Evolutionary conservation across 2,329 filamentous ascomycete species (phyloP), one percentile per base, ranked within the genome.

Genomic region (Penicillium sp.): DNA sequence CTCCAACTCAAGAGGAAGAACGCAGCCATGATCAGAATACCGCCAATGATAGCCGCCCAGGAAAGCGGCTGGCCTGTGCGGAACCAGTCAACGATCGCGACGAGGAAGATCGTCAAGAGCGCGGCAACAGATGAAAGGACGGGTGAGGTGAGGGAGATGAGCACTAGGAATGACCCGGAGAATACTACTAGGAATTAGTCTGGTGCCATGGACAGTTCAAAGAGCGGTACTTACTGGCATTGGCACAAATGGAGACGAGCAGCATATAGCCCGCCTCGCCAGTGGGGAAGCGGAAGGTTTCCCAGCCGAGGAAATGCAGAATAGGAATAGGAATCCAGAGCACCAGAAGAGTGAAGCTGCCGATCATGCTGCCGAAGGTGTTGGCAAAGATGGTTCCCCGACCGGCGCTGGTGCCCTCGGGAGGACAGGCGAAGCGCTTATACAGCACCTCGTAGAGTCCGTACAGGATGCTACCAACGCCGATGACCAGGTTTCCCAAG

Each of bases 391-490:
- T 84, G 77, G 95, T 93, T 58, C 89, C 90, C n/a, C 90, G 82
- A n/a, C 80, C 82, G 0, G 93, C 81, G 35, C 81, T 85, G 44
- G 84, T 87, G 40, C 89, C 90, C 56, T 96, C 90, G 0, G 93
- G 93, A 9, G 93, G 93, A 65, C 93, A 98, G 11, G 91, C 91
- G 49, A 84, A 83, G 49, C 85, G 84, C 76, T 98, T 98, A 74
- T 98, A 98, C 31, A 98, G 70, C 5, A 98, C 93, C 69, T 98
- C 93, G 69, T 98, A 98, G 39, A 98, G 83, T 0, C 93, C 93
- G 67, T 98, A 98, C 14, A 98, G 77, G 6, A 98, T 84, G 55
- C 86, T 93, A 8, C 93, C 93, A 20, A 88, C 70, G 28, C 91
- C 91, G 59, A 98, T 98, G 59, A 98, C 80, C 31, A 97, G 71